A percentile compares a stretch with the other conserved stretches of the same genome.
Conservation (phyloP, 1,139 yeast genomes). For the Magnusiomyces fungicola region DNA sequence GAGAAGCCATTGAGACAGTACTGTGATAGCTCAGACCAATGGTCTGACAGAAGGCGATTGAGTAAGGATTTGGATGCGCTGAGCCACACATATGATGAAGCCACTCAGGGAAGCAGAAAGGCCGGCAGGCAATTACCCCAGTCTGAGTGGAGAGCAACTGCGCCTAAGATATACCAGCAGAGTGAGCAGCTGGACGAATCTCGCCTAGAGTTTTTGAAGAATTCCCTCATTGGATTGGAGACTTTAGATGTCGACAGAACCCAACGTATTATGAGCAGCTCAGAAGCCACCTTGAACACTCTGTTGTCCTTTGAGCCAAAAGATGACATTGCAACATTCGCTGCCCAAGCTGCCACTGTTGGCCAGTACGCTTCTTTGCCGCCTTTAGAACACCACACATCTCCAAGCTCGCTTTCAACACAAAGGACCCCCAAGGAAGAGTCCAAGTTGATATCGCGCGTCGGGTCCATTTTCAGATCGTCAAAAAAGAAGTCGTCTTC, state of each 20-base stretch:
- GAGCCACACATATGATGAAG: slow-evolving; percentile 23
- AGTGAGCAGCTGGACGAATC: slow-evolving; percentile 67
- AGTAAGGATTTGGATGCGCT: slow-evolving; percentile 26
- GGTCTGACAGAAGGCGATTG: slow-evolving; percentile 28
- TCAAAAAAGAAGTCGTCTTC: slow-evolving; percentile 35
- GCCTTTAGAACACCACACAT: slow-evolving; percentile 9
- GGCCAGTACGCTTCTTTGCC: background rate
- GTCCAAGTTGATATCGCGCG: slow-evolving; percentile 56
- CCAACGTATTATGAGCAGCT: slow-evolving; percentile 32
- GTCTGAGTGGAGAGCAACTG: slow-evolving; percentile 60
- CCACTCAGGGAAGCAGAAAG: slow-evolving; percentile 18
- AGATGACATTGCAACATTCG: slow-evolving; percentile 51
- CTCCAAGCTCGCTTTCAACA: slow-evolving; percentile 4
- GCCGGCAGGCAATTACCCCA: slow-evolving; percentile 20
- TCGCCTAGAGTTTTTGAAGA: slow-evolving; percentile 61
- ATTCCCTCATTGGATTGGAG: slow-evolving; percentile 60
- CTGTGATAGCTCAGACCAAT: slow-evolving; percentile 21
- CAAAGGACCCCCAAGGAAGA: background rate
- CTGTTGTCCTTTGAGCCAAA: slow-evolving; percentile 54
- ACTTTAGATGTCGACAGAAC: slow-evolving; percentile 41
- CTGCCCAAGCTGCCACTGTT: slow-evolving; percentile 34
- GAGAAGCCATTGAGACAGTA: slow-evolving; percentile 29
- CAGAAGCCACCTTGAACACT: slow-evolving; percentile 61
- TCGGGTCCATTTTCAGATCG: slow-evolving; percentile 77
- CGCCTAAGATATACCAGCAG: slow-evolving; percentile 69